These are phyloP conservation scores for Amanita phalloides DNA, from an alignment of 768 basidiomycete genomes.

Conservation along the genomic window DNA sequence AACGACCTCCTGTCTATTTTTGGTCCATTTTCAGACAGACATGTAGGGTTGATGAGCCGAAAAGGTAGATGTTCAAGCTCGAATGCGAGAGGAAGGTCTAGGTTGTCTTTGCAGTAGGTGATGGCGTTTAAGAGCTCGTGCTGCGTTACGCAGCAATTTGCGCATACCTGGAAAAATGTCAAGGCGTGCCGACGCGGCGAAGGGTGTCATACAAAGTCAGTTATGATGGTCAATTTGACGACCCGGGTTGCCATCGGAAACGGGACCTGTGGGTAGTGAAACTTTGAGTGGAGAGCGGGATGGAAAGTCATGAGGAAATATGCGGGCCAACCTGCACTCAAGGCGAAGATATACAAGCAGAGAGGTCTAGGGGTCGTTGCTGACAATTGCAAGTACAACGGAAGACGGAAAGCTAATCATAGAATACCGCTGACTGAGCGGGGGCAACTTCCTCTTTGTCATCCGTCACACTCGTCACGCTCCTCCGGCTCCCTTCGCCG, in stretches of 20 bases:
- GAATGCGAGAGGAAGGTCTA: constrained; percentile 36
- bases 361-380: constrained; percentile 13
- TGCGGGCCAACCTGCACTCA: constrained; percentile 10
- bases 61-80: constrained; percentile 44
- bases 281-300: neutral
- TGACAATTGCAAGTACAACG: constrained; percentile 19
- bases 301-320: neutral
- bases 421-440: constrained; percentile 19
- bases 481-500: neutral
- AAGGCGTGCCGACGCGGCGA: constrained; percentile 4
- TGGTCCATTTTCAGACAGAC: constrained; percentile 25
- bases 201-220: constrained; percentile 31
- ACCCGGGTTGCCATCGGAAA: constrained; percentile 26
- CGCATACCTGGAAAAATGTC: constrained; percentile 27
- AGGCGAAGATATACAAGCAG: constrained; percentile 19
- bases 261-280: constrained; percentile 6
- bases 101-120: constrained; percentile 32
- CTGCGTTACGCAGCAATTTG: constrained; percentile 42
- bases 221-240: constrained; percentile 37
- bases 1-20: constrained; percentile 31
- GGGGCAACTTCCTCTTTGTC: neutral
- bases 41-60: constrained; percentile 28
- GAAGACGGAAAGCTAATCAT: constrained; percentile 17
- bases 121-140: constrained; percentile 43
- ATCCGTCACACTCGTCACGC: constrained; percentile 1